Evolutionary conservation across 441 rosid species (phyloP).

Genomic region (Erysimum pusillum): DNA sequence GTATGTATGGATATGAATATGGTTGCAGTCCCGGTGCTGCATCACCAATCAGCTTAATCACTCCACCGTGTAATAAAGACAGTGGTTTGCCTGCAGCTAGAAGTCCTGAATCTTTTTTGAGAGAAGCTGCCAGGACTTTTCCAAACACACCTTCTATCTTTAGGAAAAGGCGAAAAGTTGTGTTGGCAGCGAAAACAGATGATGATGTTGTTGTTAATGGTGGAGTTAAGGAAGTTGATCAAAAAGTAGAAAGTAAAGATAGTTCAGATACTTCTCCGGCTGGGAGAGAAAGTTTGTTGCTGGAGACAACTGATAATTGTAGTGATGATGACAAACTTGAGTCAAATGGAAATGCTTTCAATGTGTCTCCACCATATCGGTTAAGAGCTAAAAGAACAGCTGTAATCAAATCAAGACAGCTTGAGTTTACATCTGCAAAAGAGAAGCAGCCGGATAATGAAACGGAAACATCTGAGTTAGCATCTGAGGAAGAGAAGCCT

Average conservation of each 20-base stretch:
- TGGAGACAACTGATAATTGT: conserved; percentile 47
- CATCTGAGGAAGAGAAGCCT: conserved; percentile 34
- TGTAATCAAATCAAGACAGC: conserved; percentile 87
- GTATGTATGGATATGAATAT: conserved; percentile 48
- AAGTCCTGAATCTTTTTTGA: conserved; percentile 86
- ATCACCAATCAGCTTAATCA: conserved; percentile 75
- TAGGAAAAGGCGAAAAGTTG: conserved; percentile 69
- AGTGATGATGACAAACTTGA: conserved; percentile 39
- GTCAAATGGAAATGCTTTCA: conserved; percentile 54
- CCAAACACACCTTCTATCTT: conserved; percentile 92
- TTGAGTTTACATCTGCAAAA: conserved; percentile 69
- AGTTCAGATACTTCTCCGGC: conserved; percentile 46
- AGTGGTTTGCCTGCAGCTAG: conserved; percentile 48
- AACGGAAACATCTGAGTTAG: conserved; percentile 47
- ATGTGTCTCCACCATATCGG: conserved; percentile 88
- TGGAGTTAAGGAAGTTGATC: conserved; percentile 42
- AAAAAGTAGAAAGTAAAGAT: conserved; percentile 40
- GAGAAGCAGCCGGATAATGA: conserved; percentile 55
- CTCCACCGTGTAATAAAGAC: conserved; percentile 68
- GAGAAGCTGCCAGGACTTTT: conserved; percentile 80
- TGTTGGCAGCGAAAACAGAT: conserved; percentile 44
- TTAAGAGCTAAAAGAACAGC: conserved; percentile 81
- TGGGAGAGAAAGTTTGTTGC: conserved; percentile 44
- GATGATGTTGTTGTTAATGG: conserved; percentile 24
- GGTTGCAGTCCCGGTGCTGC: conserved; percentile 55